Conservation (phyloP, 805 yeast genomes). For the Hanseniaspora jakobsenii region DNA sequence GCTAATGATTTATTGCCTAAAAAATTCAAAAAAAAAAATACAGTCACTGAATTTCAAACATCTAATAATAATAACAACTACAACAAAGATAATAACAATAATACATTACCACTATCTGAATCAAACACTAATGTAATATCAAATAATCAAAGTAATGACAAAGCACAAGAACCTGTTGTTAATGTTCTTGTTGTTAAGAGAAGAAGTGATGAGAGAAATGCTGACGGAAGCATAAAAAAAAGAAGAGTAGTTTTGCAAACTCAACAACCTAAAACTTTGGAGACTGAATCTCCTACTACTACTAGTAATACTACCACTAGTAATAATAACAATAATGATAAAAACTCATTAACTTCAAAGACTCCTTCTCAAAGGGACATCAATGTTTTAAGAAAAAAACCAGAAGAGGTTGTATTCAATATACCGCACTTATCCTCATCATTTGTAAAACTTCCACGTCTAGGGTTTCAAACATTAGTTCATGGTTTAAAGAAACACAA, state of each 20-base stretch:
- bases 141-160: no score
- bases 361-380: no score
- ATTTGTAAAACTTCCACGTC: no score
- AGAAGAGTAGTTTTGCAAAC: conserved; percentile 65
- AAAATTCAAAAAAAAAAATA: conserved; percentile 10
- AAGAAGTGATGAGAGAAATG: conserved; percentile 31
- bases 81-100: not conserved
- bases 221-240: conserved; percentile 62
- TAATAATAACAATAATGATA: not conserved
- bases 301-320: not conserved
- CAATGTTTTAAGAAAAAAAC: no score
- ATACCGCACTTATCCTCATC: no score
- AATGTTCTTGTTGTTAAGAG: conserved; percentile 25
- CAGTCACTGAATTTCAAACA: conserved; percentile 20
- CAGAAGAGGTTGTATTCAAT: no score
- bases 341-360: no score
- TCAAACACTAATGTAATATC: no score
- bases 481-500: no score
- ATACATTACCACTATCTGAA: no score
- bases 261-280: conserved; percentile 21
- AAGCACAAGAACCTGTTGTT: conserved; percentile 17
- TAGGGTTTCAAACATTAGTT: no score
- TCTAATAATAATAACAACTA: conserved; percentile 18
- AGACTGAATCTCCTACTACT: not conserved
- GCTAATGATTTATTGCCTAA: not conserved